A percentile compares a stretch with the other conserved stretches of the same genome.
phyloP scores from a whole-genome alignment of 2,329 filamentous ascomycete species.

The Neofusicoccum laricinum region DNA sequence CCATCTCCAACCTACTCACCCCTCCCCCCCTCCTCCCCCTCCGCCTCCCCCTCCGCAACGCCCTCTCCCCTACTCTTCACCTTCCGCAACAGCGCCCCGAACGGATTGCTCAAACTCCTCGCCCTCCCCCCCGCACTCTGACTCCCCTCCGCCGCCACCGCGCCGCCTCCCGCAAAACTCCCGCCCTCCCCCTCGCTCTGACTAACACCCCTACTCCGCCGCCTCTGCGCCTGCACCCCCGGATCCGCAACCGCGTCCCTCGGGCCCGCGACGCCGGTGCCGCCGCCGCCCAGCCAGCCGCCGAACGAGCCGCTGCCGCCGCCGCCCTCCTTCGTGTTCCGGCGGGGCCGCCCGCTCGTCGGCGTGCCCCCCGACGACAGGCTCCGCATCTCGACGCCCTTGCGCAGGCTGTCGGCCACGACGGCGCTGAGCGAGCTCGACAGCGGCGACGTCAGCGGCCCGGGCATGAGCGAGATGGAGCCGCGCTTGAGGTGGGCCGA shows the following conservation, averaged over 20 bases:
- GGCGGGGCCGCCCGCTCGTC: not conserved
- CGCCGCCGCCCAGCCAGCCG: not conserved
- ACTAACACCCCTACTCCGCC: not conserved
- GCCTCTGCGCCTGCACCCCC: not conserved
- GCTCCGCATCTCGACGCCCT: conserved; percentile 37
- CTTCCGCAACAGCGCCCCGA: conserved; percentile 16
- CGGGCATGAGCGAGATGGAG: conserved; percentile 24
- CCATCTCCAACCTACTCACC: not conserved
- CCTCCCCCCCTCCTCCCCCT: not conserved
- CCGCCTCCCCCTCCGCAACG: not conserved
- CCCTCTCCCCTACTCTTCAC: not conserved
- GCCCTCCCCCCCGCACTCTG: not conserved
- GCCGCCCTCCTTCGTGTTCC: not conserved
- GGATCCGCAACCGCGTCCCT: not conserved
- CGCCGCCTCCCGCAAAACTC: not conserved
- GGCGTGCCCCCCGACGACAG: not conserved
- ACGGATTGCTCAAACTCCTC: conserved; percentile 16
- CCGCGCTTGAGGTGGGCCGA: conserved; percentile 30
- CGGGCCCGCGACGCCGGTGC: conserved; percentile 1
- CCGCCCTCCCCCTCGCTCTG: not conserved
- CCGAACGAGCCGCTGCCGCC: not conserved
- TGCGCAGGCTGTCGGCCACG: conserved; percentile 63
- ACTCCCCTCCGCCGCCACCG: not conserved
- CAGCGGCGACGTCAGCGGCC: conserved; percentile 59
- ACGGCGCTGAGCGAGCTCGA: conserved; percentile 60